Evolutionary conservation across 768 basidiomycete genomes (phyloP), one percentile per base, ranked within the genome.

Genomic region (Termitomyces eurrhizus): DNA sequence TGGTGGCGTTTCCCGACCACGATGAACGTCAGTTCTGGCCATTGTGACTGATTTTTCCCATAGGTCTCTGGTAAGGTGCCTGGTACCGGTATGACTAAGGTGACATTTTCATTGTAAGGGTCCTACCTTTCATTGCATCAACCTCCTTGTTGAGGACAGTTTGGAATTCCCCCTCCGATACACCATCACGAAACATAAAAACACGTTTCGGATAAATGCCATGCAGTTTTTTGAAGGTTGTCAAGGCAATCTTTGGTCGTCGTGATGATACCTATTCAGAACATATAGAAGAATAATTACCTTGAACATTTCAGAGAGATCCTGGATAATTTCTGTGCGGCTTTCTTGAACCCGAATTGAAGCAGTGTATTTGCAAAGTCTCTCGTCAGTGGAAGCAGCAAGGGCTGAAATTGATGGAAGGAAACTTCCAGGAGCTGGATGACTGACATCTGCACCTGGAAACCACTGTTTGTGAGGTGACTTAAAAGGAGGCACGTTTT

Each of bases 1-100:
- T 66, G 79, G 73, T 73, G 81, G 68, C 60, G 75, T 67, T 88
- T 88, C 4, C 84, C 86, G 9, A 88, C 86, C 35, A 88, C 72
- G 36, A 88, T 78, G 35, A 87, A 77, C 0, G 82, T 85, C 24
- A 88, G 76, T 39, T 73, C 75, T 0, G 83, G 79, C 18, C 74
- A 83, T 73, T 24, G 69, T 66, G 0, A 77, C 52, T 0, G 6
- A 36, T 74, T 69, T 5, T 42, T 57, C 56, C 81, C 82, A 26
- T 84, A 83, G 37, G 44, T 78, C 77, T 69, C 26, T 32, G 44
- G 36, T 33, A 62, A 32, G 1, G 58, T 48, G 4, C 1, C 68
- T 65, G 44, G 33, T 21, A 49, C 18, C 4, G 39, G 54, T 45
- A 39, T 26, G 41, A 4, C 12, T 26, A 21, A 11, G 7, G 37